Percentiles rank a stretch among this genome's conserved stretches.
phyloP scores from a whole-genome alignment of 2,329 filamentous ascomycete genomes.

The Emericellopsis cladophorae region DNA sequence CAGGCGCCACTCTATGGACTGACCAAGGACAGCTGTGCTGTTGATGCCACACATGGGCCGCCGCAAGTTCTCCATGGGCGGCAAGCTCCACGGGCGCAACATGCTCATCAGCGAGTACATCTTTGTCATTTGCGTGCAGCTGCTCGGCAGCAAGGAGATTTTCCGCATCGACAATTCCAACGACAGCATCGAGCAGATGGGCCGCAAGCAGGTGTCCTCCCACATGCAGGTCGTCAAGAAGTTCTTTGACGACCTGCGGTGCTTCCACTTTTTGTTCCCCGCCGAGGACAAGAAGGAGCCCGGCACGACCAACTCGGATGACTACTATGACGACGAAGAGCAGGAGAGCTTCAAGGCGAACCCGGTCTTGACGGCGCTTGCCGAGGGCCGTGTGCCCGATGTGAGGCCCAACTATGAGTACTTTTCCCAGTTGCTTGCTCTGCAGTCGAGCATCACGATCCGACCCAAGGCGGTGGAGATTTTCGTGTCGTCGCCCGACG shows the following conservation, averaged over 20 bases:
- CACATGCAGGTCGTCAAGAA: constrained; percentile 61
- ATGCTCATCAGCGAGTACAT: constrained; percentile 60
- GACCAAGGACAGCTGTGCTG: constrained; percentile 37
- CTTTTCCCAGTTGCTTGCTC: constrained; percentile 40
- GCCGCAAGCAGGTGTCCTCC: constrained; percentile 55
- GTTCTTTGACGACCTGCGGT: constrained; percentile 49
- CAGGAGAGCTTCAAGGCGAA: constrained; percentile 50
- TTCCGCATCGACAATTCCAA: constrained; percentile 29
- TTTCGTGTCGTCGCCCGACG: constrained; percentile 40
- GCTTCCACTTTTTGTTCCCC: constrained; percentile 50
- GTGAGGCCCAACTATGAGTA: constrained; percentile 51
- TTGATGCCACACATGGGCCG: constrained; percentile 55
- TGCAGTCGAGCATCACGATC: constrained; percentile 39
- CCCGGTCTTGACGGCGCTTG: constrained; percentile 47
- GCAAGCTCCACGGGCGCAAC: constrained; percentile 53
- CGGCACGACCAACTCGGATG: constrained; percentile 50
- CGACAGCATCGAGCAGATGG: constrained; percentile 31
- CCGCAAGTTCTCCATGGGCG: constrained; percentile 52
- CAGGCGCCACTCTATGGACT: neutral
- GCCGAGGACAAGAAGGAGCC: constrained; percentile 42
- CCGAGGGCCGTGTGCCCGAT: constrained; percentile 41
- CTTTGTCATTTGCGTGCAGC: constrained; percentile 26
- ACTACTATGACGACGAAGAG: constrained; percentile 27
- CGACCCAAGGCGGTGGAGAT: constrained; percentile 47
- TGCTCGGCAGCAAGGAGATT: constrained; percentile 27